A percentile compares a stretch with the other conserved stretches of the same genome.
Evolutionary conservation across 305 asterid genomes (phyloP).

Genomic region (Fraxinus greggii): DNA sequence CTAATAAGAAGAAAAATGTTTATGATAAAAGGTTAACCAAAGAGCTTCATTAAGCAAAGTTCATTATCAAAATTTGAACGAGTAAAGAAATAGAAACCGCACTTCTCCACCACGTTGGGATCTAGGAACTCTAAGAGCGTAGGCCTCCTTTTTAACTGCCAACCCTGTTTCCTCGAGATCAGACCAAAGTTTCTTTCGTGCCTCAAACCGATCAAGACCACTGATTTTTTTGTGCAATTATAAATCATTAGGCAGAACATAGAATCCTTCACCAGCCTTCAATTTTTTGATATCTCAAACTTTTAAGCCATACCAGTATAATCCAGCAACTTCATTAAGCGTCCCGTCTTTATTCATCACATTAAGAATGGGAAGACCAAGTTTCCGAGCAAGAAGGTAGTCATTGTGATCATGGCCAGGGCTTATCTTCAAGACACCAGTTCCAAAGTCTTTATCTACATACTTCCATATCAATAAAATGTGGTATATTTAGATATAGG

Average conservation of each 20-base stretch:
- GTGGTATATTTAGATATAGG: constrained; percentile 21
- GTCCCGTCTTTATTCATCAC: constrained; percentile 99
- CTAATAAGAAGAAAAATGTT: constrained; percentile 39
- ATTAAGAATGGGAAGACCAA: constrained; percentile 97
- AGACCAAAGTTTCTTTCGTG: constrained; percentile 90
- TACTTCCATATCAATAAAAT: constrained; percentile 49
- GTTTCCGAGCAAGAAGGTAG: constrained; percentile 96
- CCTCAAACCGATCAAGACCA: constrained; percentile 99
- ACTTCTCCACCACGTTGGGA: constrained; percentile 99
- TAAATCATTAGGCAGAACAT: constrained; percentile 30
- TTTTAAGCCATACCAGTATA: constrained; percentile 59
- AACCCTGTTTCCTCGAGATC: constrained; percentile 93
- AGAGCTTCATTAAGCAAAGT: constrained; percentile 14
- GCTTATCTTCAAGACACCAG: constrained; percentile 97
- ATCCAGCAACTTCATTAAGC: constrained; percentile 86
- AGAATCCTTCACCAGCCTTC: constrained; percentile 4
- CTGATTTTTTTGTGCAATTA: constrained; percentile 38
- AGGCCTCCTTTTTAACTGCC: constrained; percentile 85
- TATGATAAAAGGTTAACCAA: constrained; percentile 21
- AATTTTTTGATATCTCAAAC: constrained; percentile 19
- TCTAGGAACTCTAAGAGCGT: constrained; percentile 86
- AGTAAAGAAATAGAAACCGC: constrained; percentile 24
- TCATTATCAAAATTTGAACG: constrained; percentile 19
- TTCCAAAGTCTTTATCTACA: constrained; percentile 98
- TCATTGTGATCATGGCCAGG: constrained; percentile 99